Conservation (phyloP, 108 stramenopile genomes). For the Hondaea fermentalgiana region DNA sequence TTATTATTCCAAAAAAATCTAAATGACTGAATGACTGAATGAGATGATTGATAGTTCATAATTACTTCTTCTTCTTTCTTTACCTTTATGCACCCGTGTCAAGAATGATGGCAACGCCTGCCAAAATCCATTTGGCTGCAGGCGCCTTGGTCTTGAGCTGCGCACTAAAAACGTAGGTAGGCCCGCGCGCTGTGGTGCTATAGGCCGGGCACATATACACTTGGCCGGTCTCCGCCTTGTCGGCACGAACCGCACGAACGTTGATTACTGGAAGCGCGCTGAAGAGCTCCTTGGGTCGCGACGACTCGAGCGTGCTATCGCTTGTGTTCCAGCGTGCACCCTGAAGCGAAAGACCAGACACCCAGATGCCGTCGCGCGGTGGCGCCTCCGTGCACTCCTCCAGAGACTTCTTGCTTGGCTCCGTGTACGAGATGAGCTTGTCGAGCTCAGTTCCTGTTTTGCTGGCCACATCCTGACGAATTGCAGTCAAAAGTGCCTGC, state of each 20-base stretch:
- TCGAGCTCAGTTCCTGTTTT: slow-evolving; percentile 71
- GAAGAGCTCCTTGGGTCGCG: slow-evolving; percentile 79
- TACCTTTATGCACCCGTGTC: slow-evolving; percentile 37
- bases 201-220: slow-evolving; percentile 69
- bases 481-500: slow-evolving; percentile 76
- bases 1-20: neutral
- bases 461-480: slow-evolving; percentile 77
- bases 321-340: slow-evolving; percentile 71
- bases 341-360: slow-evolving; percentile 64
- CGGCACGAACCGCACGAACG: slow-evolving; percentile 65
- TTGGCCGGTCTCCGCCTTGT: slow-evolving; percentile 64
- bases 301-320: slow-evolving; percentile 52
- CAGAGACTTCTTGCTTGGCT: slow-evolving; percentile 63
- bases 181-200: slow-evolving; percentile 68
- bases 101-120: slow-evolving; percentile 66
- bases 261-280: slow-evolving; percentile 70
- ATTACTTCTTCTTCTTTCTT: neutral
- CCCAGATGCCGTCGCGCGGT: slow-evolving; percentile 71
- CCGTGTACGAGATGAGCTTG: slow-evolving; percentile 71
- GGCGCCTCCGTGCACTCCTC: slow-evolving; percentile 59
- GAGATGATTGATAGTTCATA: neutral
- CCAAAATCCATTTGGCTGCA: slow-evolving; percentile 64
- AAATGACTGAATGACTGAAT: neutral
- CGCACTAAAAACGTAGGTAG: slow-evolving; percentile 68
- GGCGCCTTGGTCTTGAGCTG: slow-evolving; percentile 73